These are phyloP conservation scores for Coemansia sp. DNA, from an alignment of 192 early-diverging fungal genomes.

Conservation along the genomic window DNA sequence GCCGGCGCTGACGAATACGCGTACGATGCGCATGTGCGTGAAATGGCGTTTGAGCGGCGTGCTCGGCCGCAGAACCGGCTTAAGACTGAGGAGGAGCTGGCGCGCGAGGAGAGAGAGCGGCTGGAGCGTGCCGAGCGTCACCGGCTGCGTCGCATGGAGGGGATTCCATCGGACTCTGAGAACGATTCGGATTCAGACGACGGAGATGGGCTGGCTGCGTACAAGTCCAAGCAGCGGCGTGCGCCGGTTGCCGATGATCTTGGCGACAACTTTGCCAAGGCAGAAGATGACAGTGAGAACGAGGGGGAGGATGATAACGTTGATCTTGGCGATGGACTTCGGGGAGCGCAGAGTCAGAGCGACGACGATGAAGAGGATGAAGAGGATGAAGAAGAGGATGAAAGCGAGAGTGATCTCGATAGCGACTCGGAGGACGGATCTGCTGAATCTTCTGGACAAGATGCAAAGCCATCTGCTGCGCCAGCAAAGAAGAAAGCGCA, in stretches of 20 bases:
- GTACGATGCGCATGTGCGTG: slow-evolving; percentile 83
- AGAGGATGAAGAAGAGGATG: slow-evolving; percentile 54
- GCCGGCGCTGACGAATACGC: slow-evolving; percentile 59
- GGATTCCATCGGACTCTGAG: slow-evolving; percentile 58
- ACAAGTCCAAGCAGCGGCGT: slow-evolving; percentile 49
- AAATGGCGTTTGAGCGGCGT: slow-evolving; percentile 82
- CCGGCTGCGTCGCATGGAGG: slow-evolving; percentile 83
- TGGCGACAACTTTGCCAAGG: slow-evolving; percentile 66
- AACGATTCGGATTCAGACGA: slow-evolving; percentile 61
- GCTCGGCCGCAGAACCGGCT: slow-evolving; percentile 86
- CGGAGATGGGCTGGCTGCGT: slow-evolving; percentile 56
- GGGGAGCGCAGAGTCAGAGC: slow-evolving; percentile 29
- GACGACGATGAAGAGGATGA: slow-evolving; percentile 43
- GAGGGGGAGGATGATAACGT: slow-evolving; percentile 14
- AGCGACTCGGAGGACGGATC: slow-evolving; percentile 43
- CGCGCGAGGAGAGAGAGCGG: slow-evolving; percentile 77
- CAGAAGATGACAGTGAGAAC: slow-evolving; percentile 51
- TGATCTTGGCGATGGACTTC: slow-evolving; percentile 36
- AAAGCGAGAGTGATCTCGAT: slow-evolving; percentile 52
- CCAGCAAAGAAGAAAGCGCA: too few relatives aligned
- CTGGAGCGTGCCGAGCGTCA: slow-evolving; percentile 86
- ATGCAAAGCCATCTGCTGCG: too few relatives aligned
- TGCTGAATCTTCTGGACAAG: slow-evolving; percentile 35
- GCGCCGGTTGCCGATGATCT: slow-evolving; percentile 67
- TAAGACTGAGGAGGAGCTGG: slow-evolving; percentile 94